Percentiles rank a stretch among this genome's conserved stretches.
phyloP scores from a whole-genome alignment of 768 basidiomycete species.

The Amanita pseudoporphyria region DNA sequence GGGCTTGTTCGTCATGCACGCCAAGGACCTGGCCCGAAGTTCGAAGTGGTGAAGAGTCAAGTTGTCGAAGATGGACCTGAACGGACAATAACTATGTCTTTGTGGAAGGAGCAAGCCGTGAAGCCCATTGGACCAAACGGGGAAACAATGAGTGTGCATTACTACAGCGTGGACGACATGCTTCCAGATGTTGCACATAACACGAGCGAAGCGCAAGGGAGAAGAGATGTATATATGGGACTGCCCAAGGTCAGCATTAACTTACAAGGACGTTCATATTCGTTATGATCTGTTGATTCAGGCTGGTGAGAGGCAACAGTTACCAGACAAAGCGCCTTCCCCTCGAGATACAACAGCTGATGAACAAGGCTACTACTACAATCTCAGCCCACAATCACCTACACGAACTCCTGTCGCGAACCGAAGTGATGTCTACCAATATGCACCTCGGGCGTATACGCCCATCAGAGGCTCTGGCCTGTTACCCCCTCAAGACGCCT shows the following conservation, averaged over 20 bases:
- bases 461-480: conserved; percentile 13
- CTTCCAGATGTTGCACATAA: conserved; percentile 8
- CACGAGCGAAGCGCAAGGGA: conserved; percentile 1
- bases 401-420: not conserved
- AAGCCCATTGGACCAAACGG: conserved; percentile 25
- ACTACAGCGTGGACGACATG: conserved; percentile 23
- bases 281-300: not conserved
- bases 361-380: not conserved
- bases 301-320: not conserved
- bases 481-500: not conserved
- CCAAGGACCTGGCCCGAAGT: conserved; percentile 26
- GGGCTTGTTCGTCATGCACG: conserved; percentile 12
- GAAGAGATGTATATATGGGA: not conserved
- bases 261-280: not conserved
- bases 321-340: not conserved
- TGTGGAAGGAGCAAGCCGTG: conserved; percentile 48
- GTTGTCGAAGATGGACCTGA: conserved; percentile 42
- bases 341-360: not conserved
- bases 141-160: conserved; percentile 37
- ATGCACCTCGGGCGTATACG: conserved; percentile 10
- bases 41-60: conserved; percentile 30
- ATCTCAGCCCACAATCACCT: not conserved
- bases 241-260: not conserved
- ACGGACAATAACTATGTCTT: conserved; percentile 41
- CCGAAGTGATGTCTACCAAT: not conserved